Base-by-base conservation (phyloP, 331 rosid genomes). In the Malus hybrid region DNA sequence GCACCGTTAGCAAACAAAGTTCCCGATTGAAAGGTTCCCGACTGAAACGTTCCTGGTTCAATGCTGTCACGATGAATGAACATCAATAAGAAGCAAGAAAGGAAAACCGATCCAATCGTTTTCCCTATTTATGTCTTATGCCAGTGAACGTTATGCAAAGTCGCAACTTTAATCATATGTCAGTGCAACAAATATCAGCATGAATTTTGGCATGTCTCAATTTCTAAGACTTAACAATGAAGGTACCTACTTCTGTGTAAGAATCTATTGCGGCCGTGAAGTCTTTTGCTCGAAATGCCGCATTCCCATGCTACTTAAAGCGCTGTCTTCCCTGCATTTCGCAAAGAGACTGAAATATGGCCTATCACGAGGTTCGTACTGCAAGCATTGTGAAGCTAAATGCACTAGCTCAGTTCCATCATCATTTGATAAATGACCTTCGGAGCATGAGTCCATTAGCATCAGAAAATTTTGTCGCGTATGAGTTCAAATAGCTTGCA, bases 321-420 rank as follows among this genome's bases (percentile, higher is more conserved):
- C 87, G 86, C 58, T 90, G 84, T n/a, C 97, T 86, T 32, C 85
- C 97, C 66, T 87, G 93, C 88, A 94, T 87, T 87, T 92, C 95
- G 74, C 83, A 75, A 8, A 84, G 70, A 36, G 79, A 68, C 85
- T 84, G 13, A 79, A 44, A 78, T 75, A 75, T 68, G 88, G 88
- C 62, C 88, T 73, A 68, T 81, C 78, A 67, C 78, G 85, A 24
- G 81, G 71, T 71, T 84, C 83, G 63, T 78, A 81, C 48, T 81
- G 81, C 78, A 81, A 63, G 63, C 88, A 84, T 20, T 82, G 66
- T 66, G 86, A 71, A 78, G 85, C 88, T 36, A 78, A 68, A 48
- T 64, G 71, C 61, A 84, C 81, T 46, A 81, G 50, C 50, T 81
- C 83, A 42, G 81, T 68, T 46, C 83, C 83, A 24, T 78, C 85